Conservation (phyloP, 805 yeast genomes). For the Metschnikowia vanudenii region DNA sequence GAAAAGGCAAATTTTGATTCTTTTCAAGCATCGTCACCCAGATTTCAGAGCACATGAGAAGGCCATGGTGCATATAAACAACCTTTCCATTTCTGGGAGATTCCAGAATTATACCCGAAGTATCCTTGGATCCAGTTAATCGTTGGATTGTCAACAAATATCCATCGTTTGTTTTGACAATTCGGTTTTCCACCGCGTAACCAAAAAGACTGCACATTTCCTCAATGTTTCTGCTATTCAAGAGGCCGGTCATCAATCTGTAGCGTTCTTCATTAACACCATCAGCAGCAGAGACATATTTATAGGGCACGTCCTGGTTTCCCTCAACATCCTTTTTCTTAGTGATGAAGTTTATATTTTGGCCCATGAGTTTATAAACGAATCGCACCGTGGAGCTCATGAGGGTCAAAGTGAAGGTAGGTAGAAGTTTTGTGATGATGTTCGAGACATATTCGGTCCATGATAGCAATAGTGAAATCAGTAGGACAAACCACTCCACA, state of each 20-base stretch:
- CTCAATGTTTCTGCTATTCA: conserved; percentile 53
- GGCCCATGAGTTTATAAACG: conserved; percentile 28
- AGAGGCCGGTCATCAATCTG: conserved; percentile 35
- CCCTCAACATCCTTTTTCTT: conserved; percentile 11
- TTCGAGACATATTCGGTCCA: conserved; percentile 51
- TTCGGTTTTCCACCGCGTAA: conserved; percentile 68
- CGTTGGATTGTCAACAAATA: conserved; percentile 76
- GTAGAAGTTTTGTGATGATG: conserved; percentile 45
- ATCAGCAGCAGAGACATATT: conserved; percentile 23
- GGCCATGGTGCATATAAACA: conserved; percentile 87
- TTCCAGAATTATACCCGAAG: not conserved
- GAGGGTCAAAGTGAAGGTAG: conserved; percentile 37
- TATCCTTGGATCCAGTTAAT: conserved; percentile 37
- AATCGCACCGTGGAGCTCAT: conserved; percentile 31
- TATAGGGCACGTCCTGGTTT: conserved; percentile 22
- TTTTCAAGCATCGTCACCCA: conserved; percentile 55
- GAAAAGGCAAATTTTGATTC: conserved; percentile 59
- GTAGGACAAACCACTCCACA: conserved; percentile 49
- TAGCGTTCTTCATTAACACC: conserved; percentile 24
- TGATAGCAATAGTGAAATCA: conserved; percentile 44
- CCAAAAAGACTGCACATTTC: conserved; percentile 70
- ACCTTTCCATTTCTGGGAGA: conserved; percentile 38
- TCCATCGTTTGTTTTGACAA: conserved; percentile 75
- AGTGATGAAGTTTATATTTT: conserved; percentile 26
- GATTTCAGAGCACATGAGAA: conserved; percentile 80